Conservation (phyloP, 306 rosid species). For the Aeschynomene evenia region DNA sequence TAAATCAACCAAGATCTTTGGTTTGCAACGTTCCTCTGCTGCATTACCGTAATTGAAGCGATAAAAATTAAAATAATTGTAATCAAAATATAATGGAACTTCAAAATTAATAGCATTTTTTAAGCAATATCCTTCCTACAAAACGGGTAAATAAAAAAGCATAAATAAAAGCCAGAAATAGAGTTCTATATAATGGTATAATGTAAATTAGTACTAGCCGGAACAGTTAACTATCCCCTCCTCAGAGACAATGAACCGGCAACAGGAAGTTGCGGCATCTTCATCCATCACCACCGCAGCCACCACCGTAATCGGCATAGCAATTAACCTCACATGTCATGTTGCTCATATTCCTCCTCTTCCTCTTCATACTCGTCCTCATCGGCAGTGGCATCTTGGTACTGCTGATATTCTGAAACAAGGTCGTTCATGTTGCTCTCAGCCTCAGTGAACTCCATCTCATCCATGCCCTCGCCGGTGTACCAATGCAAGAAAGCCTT, state of each 20-base stretch:
- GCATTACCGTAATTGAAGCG: too few species aligned
- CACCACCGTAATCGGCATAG: not conserved
- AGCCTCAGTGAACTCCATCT: slow-evolving; percentile 43
- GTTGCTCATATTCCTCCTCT: slow-evolving; percentile 21
- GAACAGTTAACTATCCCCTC: slow-evolving; percentile 23
- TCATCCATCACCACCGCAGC: not conserved
- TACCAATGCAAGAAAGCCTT: slow-evolving; percentile 53
- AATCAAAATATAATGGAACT: not conserved
- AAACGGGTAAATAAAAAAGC: not conserved
- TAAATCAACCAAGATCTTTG: not conserved
- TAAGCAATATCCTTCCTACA: slow-evolving; percentile 1
- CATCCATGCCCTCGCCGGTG: slow-evolving; percentile 45
- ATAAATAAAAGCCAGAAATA: slow-evolving; percentile 24
- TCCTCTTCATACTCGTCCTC: slow-evolving; percentile 71
- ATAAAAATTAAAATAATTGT: too few species aligned
- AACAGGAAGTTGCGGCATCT: slow-evolving; percentile 62
- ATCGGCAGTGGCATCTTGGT: slow-evolving; percentile 80
- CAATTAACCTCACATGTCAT: slow-evolving; percentile 16
- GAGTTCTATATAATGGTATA: slow-evolving; percentile 27
- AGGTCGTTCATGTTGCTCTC: slow-evolving; percentile 76
- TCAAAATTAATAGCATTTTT: not conserved
- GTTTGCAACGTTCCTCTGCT: too few species aligned
- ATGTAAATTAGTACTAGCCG: slow-evolving; percentile 24
- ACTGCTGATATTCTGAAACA: slow-evolving; percentile 76
- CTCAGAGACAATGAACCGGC: slow-evolving; percentile 40